Base-by-base conservation (phyloP, 306 rosid species). In the Echinosophora koreensis region DNA sequence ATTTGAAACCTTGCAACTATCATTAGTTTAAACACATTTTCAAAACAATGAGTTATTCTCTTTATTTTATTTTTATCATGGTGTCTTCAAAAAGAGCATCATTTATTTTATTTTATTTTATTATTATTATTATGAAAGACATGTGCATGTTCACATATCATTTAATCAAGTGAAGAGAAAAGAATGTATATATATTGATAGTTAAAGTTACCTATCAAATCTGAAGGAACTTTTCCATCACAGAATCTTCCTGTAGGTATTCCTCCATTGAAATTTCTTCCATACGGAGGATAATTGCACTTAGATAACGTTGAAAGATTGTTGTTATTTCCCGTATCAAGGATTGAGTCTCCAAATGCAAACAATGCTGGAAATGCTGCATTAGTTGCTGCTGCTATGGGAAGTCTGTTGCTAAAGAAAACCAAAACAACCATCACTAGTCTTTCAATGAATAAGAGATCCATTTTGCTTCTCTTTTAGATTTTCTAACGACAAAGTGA, bases 261-360 rank as follows among this genome's bases (percentile, higher is more conserved):
- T 58, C 83, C 74, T 13, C 81, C 86, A 0, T 0, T 6, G 49
- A 91, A 87, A 54, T 89, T 82, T 17, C 16, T 52, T 39, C 98
- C 97, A 13, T 91, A 91, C 0, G 98, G 98, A 12, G 93, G 80
- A 54, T 61, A 88, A 51, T 93, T 69, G 68, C 89, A 81, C 74
- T 81, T 91, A 6, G 47, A 22, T 0, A 81, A 3, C 8, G 96
- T 60, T 34, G 10, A 0, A 17, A 93, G 83, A 41, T 76, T 0
- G 84, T 93, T 90, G 85, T 91, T 93, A 71, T 86, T 93, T 79
- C 98, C 97, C 0, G 97, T 91, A 51, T 93, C 98, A 73, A 90
- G 87, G 60, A 93, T 91, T 0, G 97, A 93, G 37, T 93, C 96
- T 12, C 97, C 97, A 42, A 93, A 91, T 11, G 87, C 82, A 15